Conservation (phyloP, 805 yeast species). For the Pichia scutulata region DNA sequence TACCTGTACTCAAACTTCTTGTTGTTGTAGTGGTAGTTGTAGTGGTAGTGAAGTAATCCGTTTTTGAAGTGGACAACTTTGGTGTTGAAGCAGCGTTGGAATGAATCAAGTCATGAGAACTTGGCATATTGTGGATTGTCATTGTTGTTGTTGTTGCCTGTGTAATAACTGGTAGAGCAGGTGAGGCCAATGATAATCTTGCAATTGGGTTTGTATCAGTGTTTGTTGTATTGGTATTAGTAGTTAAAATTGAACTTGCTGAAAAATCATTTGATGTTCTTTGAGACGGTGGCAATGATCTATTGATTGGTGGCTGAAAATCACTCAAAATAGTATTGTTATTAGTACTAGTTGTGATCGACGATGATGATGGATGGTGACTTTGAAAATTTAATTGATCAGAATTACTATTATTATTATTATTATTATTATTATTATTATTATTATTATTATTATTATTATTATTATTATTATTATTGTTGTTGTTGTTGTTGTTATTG, state of each 20-base stretch:
- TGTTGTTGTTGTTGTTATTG: too few relatives aligned
- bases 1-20: too few relatives aligned
- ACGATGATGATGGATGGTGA: background rate
- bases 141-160: conserved; percentile 29
- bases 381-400: background rate
- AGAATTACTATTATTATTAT: background rate
- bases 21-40: background rate
- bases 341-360: background rate
- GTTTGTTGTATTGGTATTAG: conserved; percentile 4
- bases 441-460: background rate
- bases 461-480: background rate
- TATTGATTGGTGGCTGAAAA: background rate
- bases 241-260: conserved; percentile 4
- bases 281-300: conserved; percentile 10
- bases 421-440: background rate
- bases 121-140: conserved; percentile 8
- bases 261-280: conserved; percentile 14
- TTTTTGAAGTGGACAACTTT: background rate
- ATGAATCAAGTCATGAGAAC: background rate
- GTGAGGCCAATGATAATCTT: conserved; percentile 25
- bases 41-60: background rate
- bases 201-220: conserved; percentile 21
- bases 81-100: background rate
- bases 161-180: conserved; percentile 30
- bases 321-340: background rate